Evolutionary conservation across 1,139 yeast genomes (phyloP), one percentile per base, ranked within the genome.

Genomic region (Pneumocystis wakefieldiae): DNA sequence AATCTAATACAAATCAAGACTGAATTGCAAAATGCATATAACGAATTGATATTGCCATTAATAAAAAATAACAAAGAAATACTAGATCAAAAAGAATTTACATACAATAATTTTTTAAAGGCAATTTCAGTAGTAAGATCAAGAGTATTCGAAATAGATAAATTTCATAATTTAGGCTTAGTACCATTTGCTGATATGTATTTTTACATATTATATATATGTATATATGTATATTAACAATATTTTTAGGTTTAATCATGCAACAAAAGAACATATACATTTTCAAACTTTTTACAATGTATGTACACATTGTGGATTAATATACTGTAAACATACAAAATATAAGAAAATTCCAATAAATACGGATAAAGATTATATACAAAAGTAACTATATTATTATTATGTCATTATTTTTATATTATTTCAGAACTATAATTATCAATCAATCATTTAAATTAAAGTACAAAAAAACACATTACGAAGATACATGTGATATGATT

Each of bases 321-420:
- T 69, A 19, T 73, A 72, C 62, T 77, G 76, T 29, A 79, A 76
- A 58, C 76, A 72, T 78, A 62, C 90, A 87, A 77, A 91, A 80
- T 84, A 88, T 84, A 76, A 90, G 88, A 75, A 86, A 76, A 78
- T 91, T 89, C 71, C 88, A 78, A 75, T 88, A 92, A 83, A 91
- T 91, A 74, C 90, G 87, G 82, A 91, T 80, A 77, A 90, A 91
- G 76, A 90, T 91, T 75, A 91, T 82, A 77, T 91, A 97, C 94
- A 91, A 91, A 36, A 55, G 59, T 35, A 41, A 24, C 53, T 3
- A 36, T 32, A n/a, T 32, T 3, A 5, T 53, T 53, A 5, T 37
- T 37, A 7, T 14, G 8, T 12, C 8, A 12, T 29, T 29, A 53
- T 29, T 12, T 14, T 53, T 32, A 53, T 14, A 53, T 29, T 29